These are phyloP conservation scores for Oryza glumipatula DNA, from an alignment of 176 grass and related monocot species.

Conservation along the genomic window DNA sequence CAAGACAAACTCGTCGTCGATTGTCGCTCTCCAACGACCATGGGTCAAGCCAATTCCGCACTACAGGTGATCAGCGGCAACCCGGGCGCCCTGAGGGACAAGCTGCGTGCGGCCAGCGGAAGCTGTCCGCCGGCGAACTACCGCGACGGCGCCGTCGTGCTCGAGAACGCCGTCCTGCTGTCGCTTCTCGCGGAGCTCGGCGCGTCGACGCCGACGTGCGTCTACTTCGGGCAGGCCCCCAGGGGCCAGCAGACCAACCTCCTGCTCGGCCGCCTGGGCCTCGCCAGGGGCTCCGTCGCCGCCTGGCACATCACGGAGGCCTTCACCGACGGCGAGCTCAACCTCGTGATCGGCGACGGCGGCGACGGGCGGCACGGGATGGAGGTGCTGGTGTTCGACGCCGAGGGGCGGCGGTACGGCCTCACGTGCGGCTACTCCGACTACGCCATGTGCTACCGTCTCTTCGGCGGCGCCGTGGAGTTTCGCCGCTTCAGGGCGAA, in stretches of 20 bases:
- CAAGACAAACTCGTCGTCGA: too few relatives aligned
- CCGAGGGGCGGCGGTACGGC: neutral
- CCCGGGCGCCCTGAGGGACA: too few relatives aligned
- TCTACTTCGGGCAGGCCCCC: neutral
- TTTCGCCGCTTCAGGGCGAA: neutral
- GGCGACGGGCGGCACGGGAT: neutral
- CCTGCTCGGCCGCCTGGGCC: neutral
- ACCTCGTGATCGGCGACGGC: neutral
- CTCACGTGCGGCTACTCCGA: neutral
- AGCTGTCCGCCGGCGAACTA: too few relatives aligned
- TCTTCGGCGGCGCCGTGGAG: neutral
- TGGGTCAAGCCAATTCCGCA: too few relatives aligned
- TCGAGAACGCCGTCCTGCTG: neutral
- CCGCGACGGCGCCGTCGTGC: too few relatives aligned
- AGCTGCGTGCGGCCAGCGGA: too few relatives aligned
- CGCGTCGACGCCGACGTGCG: constrained; percentile 13
- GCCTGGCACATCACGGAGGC: constrained; percentile 16
- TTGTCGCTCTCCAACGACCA: too few relatives aligned
- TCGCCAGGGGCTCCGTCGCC: neutral
- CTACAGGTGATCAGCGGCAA: too few relatives aligned
- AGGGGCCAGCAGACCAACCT: neutral
- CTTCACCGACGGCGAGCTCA: constrained; percentile 9
- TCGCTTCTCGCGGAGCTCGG: neutral
- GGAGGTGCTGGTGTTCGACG: constrained; percentile 1
- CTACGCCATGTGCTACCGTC: neutral